Evolutionary conservation across 176 grass and related monocot genomes (phyloP).

Genomic region (Triticum aestivum): DNA sequence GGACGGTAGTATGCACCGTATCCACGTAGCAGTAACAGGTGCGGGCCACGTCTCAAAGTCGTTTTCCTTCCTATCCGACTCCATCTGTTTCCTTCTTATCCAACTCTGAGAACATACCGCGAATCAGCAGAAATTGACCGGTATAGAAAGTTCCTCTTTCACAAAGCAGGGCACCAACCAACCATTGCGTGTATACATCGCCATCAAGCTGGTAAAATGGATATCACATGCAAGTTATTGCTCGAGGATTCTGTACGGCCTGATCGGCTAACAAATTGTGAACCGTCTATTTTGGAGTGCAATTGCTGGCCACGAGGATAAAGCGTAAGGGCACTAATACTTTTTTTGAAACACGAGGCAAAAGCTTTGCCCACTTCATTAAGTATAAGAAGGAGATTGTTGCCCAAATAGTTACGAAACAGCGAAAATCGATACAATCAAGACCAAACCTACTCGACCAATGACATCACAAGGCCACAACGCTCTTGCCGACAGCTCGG

Average conservation of each 20-base stretch:
- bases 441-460: too few species aligned
- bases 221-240: conserved; percentile 1
- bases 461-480: too few species aligned
- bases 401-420: too few species aligned
- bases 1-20: background rate
- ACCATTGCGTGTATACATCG: conserved; percentile 15
- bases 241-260: background rate
- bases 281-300: background rate
- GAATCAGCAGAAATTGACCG: conserved; percentile 2
- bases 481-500: too few species aligned
- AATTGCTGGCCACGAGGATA: conserved; percentile 13
- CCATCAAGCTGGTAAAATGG: background rate
- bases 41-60: background rate
- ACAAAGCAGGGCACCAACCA: background rate
- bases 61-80: conserved; percentile 12
- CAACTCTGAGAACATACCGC: background rate
- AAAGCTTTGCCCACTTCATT: too few species aligned
- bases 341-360: too few species aligned
- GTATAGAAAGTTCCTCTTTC: background rate
- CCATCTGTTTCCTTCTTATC: conserved; percentile 20
- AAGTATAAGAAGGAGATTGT: too few species aligned
- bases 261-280: background rate
- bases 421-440: too few species aligned
- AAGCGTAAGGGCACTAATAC: background rate
- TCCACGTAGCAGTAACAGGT: background rate